These are phyloP conservation scores for Multifurca ochricompacta DNA, from an alignment of 768 basidiomycete genomes.

Conservation along the genomic window DNA sequence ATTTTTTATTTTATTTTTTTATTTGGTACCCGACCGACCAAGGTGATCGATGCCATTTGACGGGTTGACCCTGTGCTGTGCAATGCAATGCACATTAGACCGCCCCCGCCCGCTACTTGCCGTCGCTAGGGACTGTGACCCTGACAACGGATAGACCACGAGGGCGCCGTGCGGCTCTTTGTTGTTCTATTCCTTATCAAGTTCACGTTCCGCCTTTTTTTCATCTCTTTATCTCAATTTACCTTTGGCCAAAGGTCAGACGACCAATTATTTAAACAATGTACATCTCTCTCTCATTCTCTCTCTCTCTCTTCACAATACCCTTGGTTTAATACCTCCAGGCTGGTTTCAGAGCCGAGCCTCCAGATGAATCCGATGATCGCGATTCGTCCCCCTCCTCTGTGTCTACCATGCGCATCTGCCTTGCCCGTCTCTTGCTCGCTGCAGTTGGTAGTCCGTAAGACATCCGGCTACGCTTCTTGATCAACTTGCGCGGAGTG, in stretches of 20 bases:
- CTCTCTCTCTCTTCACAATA: background rate
- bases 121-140: conserved; percentile 2
- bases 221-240: no score
- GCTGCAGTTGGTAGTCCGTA: conserved; percentile 15
- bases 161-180: no score
- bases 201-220: no score
- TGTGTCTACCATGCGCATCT: background rate
- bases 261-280: no score
- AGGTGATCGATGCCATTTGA: background rate
- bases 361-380: conserved; percentile 9
- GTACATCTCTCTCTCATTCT: background rate
- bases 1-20: background rate
- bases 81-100: no score
- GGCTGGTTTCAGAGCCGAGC: conserved; percentile 13
- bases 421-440: conserved; percentile 7
- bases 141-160: no score
- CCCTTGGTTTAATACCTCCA: conserved; percentile 12
- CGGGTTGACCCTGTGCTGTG: no score
- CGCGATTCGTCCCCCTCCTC: conserved; percentile 15
- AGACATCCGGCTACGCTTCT: conserved; percentile 7
- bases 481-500: conserved; percentile 6
- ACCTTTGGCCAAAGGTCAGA: no score
- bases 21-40: background rate
- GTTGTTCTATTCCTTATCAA: background rate
- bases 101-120: conserved; percentile 6